phyloP scores from a whole-genome alignment of 257 asterid species.

The Fraxinus cuspidata region DNA sequence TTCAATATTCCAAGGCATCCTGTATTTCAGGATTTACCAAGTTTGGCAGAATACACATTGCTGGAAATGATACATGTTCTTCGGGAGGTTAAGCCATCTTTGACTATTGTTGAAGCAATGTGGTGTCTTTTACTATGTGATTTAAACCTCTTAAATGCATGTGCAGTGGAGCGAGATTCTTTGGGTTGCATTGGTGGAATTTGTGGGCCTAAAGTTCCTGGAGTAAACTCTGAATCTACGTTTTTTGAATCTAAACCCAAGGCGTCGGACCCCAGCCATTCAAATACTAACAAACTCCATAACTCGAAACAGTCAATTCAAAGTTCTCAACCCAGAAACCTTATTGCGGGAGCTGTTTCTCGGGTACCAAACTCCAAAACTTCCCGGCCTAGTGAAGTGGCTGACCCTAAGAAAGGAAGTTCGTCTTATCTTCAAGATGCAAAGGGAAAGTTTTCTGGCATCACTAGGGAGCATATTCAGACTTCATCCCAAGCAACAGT shows the following conservation, averaged over 20 bases:
- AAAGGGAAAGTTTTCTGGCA: conserved; percentile 36
- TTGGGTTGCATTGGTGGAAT: conserved; percentile 31
- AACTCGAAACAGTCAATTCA: conserved; percentile 28
- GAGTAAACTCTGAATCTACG: conserved; percentile 22
- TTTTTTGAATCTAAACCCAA: conserved; percentile 28
- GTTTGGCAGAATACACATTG: conserved; percentile 60
- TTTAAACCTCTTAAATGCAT: conserved; percentile 65
- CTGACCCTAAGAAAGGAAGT: conserved; percentile 30
- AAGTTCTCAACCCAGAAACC: conserved; percentile 33
- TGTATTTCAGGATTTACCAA: conserved; percentile 49
- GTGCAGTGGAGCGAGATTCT: conserved; percentile 41
- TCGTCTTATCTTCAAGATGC: conserved; percentile 39
- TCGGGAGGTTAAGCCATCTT: conserved; percentile 60
- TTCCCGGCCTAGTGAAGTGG: conserved; percentile 25
- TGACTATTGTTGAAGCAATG: conserved; percentile 67
- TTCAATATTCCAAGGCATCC: conserved; percentile 30
- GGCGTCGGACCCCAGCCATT: conserved; percentile 29
- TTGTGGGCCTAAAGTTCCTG: conserved; percentile 33
- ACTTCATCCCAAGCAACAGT: conserved; percentile 22
- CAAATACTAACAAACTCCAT: conserved; percentile 29
- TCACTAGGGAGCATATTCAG: conserved; percentile 31
- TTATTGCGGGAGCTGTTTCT: conserved; percentile 26
- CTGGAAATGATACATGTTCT: conserved; percentile 78
- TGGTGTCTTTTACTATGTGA: conserved; percentile 75
- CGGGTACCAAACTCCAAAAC: conserved; percentile 26